Evolutionary conservation across 345 rosid species (phyloP).

Genomic region (Reutealis trisperma): DNA sequence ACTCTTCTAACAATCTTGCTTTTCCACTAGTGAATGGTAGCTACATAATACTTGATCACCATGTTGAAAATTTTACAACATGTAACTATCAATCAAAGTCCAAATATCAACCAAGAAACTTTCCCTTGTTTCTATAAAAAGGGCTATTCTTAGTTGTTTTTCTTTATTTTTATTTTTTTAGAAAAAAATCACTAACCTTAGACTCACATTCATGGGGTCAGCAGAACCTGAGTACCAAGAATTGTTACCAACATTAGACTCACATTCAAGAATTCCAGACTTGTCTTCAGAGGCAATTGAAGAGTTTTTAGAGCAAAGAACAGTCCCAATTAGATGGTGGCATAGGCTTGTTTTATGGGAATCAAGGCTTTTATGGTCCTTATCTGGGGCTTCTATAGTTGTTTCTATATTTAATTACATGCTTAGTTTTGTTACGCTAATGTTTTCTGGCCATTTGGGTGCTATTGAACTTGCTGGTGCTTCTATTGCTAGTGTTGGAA

Average conservation of each 20-base stretch:
- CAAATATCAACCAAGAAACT: not conserved
- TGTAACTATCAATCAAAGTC: not conserved
- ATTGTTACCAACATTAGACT: constrained; percentile 56
- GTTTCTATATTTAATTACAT: constrained; percentile 73
- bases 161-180: no score
- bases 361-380: constrained; percentile 73
- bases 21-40: not conserved
- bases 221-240: constrained; percentile 37
- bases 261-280: constrained; percentile 51
- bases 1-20: not conserved
- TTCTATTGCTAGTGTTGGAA: constrained; percentile 81
- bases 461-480: constrained; percentile 84
- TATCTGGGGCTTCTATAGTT: constrained; percentile 71
- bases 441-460: constrained; percentile 81
- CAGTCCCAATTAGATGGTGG: constrained; percentile 64
- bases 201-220: not conserved
- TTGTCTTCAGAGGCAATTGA: constrained; percentile 61
- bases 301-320: constrained; percentile 52
- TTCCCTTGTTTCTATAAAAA: no score
- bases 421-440: constrained; percentile 79
- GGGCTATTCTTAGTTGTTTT: no score
- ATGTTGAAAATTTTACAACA: not conserved
- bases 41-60: not conserved
- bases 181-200: not conserved
- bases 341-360: constrained; percentile 69